These are phyloP conservation scores for Magnaporthiopsis rhizophila DNA, from an alignment of 2,329 filamentous ascomycete species.

Conservation along the genomic window DNA sequence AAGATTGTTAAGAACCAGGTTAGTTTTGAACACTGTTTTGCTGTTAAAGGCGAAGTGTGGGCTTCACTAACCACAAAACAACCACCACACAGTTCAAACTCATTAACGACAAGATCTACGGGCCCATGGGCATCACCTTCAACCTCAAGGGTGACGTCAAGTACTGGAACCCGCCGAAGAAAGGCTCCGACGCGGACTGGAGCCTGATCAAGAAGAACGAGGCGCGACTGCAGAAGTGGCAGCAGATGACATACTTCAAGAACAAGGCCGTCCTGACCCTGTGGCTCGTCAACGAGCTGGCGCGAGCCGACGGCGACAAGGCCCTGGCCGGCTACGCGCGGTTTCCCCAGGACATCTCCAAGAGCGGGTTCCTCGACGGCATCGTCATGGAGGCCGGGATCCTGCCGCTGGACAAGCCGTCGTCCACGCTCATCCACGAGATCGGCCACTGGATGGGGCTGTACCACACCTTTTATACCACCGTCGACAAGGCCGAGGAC, in stretches of 20 bases:
- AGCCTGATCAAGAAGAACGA: not conserved
- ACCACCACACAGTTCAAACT: not conserved
- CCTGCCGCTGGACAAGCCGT: not conserved
- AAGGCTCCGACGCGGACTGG: constrained; percentile 2
- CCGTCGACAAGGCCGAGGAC: constrained; percentile 2
- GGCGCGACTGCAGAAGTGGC: not conserved
- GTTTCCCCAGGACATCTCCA: not conserved
- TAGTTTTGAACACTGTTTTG: not conserved
- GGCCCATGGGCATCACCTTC: not conserved
- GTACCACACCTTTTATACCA: constrained; percentile 33
- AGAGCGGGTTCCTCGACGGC: constrained; percentile 1
- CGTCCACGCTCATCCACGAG: constrained; percentile 27
- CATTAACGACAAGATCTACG: not conserved
- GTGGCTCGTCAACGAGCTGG: constrained; percentile 2
- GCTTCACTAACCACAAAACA: not conserved
- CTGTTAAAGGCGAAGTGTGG: not conserved
- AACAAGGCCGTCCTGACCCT: not conserved
- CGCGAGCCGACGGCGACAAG: not conserved
- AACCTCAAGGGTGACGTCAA: not conserved
- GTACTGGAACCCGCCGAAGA: not conserved
- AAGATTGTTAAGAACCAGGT: not conserved
- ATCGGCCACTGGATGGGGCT: constrained; percentile 42
- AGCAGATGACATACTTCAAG: not conserved
- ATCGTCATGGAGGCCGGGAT: constrained; percentile 2
- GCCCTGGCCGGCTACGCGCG: not conserved